Percentiles rank a stretch among this genome's conserved stretches.
Conservation (phyloP, 495 filamentous ascomycete species). For the Hypoxylon intermedium region DNA sequence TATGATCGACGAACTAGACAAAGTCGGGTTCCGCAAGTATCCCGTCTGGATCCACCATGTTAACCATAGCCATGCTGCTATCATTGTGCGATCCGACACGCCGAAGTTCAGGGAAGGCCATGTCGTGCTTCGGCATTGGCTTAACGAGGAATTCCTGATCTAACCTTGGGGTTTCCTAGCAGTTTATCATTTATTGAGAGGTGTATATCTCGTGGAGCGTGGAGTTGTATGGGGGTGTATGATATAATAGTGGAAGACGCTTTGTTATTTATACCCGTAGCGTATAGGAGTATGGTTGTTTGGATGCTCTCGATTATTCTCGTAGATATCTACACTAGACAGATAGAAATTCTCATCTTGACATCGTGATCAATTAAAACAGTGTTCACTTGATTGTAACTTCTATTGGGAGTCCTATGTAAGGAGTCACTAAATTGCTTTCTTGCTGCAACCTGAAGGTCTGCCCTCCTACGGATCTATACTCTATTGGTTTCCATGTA, state of each 20-base stretch:
- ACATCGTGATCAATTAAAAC: no score
- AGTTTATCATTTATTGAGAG: not conserved
- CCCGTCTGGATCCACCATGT: conserved; percentile 85
- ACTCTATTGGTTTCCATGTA: no score
- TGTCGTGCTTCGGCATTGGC: conserved; percentile 82
- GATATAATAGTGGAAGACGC: not conserved
- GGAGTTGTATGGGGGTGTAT: not conserved
- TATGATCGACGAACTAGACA: conserved; percentile 80
- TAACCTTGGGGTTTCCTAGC: conserved; percentile 53
- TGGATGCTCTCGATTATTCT: no score
- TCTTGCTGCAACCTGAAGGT: no score
- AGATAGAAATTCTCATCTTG: no score
- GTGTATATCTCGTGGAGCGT: conserved; percentile 4
- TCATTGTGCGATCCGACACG: conserved; percentile 75
- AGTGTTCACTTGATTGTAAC: no score
- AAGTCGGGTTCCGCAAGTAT: conserved; percentile 79
- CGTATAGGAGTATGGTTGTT: no score
- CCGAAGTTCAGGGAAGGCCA: conserved; percentile 74
- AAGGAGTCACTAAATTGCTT: no score
- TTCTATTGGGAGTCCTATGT: no score
- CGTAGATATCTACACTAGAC: not conserved
- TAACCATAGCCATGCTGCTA: conserved; percentile 85
- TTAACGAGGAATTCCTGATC: conserved; percentile 73
- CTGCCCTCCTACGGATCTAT: no score
- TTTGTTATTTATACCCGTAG: conserved; percentile 10